Evolutionary conservation across 148 eudicot genomes (phyloP).

Genomic region (Silene uniflora): DNA sequence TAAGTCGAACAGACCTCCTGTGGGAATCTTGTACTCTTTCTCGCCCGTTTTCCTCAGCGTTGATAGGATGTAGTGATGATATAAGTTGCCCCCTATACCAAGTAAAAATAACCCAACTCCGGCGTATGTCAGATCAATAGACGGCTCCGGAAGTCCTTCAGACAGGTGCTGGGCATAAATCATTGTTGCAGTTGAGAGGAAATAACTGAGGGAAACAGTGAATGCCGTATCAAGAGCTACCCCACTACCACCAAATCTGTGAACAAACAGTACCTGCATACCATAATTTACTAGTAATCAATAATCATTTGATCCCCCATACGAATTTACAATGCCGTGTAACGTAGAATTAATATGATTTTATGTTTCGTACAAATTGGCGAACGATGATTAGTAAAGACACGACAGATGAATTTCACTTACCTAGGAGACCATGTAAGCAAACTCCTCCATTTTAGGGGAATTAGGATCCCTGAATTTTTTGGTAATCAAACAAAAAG

Average conservation of each 20-base stretch:
- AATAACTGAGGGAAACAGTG: conserved; percentile 27
- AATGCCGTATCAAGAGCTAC: conserved; percentile 28
- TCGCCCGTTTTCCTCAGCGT: conserved; percentile 35
- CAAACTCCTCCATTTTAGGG: too few relatives aligned
- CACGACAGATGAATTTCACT: too few relatives aligned
- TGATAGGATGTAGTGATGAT: conserved; percentile 43
- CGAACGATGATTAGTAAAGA: too few relatives aligned
- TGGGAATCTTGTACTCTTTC: conserved; percentile 55
- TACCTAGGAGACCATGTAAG: too few relatives aligned
- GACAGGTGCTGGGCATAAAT: conserved; percentile 37
- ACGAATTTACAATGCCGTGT: neutral
- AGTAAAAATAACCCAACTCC: conserved; percentile 35
- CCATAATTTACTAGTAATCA: conserved; percentile 4
- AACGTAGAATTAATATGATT: neutral
- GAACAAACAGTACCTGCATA: conserved; percentile 39
- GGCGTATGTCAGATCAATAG: conserved; percentile 32
- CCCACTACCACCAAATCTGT: conserved; percentile 43
- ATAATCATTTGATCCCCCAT: neutral
- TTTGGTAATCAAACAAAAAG: too few relatives aligned
- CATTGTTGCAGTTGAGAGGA: conserved; percentile 29
- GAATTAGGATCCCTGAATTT: too few relatives aligned
- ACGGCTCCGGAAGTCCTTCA: conserved; percentile 31
- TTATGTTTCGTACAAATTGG: too few relatives aligned
- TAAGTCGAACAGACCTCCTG: conserved; percentile 47
- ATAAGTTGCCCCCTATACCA: conserved; percentile 45